Evolutionary conservation across 306 rosid genomes (phyloP).

Genomic region (Cucumis cinereus): DNA sequence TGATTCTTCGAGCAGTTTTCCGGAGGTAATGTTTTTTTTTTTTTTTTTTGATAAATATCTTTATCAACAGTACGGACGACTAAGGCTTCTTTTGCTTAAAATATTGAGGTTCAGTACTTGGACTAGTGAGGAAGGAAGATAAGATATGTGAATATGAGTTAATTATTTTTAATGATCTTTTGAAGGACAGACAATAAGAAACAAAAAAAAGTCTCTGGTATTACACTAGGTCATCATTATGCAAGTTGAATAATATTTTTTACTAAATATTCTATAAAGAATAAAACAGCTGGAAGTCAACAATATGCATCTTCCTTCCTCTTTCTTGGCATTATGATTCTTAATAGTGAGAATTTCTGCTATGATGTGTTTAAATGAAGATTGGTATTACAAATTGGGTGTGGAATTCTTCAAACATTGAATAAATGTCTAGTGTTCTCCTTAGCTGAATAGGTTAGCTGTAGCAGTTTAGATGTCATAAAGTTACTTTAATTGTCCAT

Average conservation of each 20-base stretch:
- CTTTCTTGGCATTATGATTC: background rate
- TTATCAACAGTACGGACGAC: background rate
- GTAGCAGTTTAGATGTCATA: background rate
- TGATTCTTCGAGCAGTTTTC: slow-evolving; percentile 10
- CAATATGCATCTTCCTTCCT: background rate
- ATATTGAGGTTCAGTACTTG: background rate
- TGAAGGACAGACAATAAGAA: background rate
- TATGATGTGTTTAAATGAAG: background rate
- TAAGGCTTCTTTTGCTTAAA: background rate
- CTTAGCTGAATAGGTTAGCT: background rate
- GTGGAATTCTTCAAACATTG: background rate
- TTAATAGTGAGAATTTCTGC: background rate
- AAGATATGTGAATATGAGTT: background rate
- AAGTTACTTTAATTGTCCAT: background rate
- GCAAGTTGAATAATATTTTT: background rate
- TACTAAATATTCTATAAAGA: background rate
- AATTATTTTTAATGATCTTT: background rate
- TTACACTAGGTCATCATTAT: background rate
- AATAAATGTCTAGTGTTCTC: background rate
- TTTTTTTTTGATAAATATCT: background rate
- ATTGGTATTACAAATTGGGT: background rate
- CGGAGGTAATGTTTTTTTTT: slow-evolving; percentile 29
- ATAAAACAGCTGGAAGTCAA: background rate
- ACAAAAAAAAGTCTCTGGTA: background rate
- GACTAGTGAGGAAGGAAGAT: background rate